Conservation (phyloP, 345 rosid genomes). For the Microcos paniculata region DNA sequence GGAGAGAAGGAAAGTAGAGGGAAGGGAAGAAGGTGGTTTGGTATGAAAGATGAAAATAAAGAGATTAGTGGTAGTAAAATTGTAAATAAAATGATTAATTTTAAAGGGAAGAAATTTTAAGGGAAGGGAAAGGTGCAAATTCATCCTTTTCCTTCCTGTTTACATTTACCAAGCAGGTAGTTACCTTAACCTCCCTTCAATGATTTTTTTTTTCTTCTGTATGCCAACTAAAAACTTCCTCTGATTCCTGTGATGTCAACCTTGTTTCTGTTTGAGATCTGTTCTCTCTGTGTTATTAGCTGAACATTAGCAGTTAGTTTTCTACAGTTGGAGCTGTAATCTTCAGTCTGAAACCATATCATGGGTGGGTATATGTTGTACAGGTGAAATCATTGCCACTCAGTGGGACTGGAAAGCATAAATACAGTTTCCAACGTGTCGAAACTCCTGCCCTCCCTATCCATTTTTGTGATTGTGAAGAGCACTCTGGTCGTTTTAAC, state of each 20-base stretch:
- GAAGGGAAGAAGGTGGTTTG: too few relatives aligned
- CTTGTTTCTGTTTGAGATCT: background rate
- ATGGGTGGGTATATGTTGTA: constrained; percentile 12
- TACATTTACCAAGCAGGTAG: too few relatives aligned
- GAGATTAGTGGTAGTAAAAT: too few relatives aligned
- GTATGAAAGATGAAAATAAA: too few relatives aligned
- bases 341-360: background rate
- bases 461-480: constrained; percentile 85
- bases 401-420: constrained; percentile 87
- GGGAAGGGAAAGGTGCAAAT: too few relatives aligned
- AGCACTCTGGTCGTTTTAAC: constrained; percentile 47
- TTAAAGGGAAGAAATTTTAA: too few relatives aligned
- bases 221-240: background rate
- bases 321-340: background rate
- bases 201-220: background rate
- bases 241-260: background rate
- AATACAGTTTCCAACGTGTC: constrained; percentile 77
- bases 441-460: constrained; percentile 52
- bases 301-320: background rate
- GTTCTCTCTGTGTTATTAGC: background rate
- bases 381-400: constrained; percentile 73
- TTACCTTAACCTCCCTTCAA: too few relatives aligned
- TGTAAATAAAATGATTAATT: too few relatives aligned
- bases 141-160: too few relatives aligned
- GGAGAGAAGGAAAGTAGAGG: too few relatives aligned